A percentile compares a stretch with the other conserved stretches of the same genome.
These are phyloP conservation scores for Cladosporium sp. DNA, from an alignment of 2,329 filamentous ascomycete genomes.

Conservation along the genomic window DNA sequence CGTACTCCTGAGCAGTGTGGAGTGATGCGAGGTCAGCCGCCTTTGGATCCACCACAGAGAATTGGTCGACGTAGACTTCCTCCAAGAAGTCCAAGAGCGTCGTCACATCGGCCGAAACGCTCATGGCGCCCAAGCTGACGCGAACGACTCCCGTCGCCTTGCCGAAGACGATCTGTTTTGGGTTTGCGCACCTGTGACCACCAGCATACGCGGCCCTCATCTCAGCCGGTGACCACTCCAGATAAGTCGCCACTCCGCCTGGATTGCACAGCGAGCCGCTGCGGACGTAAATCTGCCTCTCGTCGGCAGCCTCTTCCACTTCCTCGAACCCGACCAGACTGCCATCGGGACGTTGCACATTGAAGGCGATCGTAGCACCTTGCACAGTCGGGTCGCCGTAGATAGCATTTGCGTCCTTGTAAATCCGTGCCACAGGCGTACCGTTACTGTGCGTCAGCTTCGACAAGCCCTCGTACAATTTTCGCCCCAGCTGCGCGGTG, in stretches of 20 bases:
- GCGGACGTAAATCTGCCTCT: constrained; percentile 59
- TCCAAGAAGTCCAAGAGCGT: constrained; percentile 56
- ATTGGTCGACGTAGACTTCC: constrained; percentile 32
- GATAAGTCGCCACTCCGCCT: constrained; percentile 49
- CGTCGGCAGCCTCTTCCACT: constrained; percentile 60
- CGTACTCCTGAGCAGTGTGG: background rate
- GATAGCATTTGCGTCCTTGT: constrained; percentile 51
- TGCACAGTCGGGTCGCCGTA: constrained; percentile 57
- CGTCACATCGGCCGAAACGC: constrained; percentile 57
- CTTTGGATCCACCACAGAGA: background rate
- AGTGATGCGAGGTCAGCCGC: background rate
- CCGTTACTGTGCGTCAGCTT: constrained; percentile 57
- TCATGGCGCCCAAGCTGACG: constrained; percentile 63
- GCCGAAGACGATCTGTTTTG: constrained; percentile 54
- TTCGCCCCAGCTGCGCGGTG: constrained; percentile 54
- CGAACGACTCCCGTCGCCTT: constrained; percentile 62
- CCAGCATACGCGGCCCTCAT: constrained; percentile 56
- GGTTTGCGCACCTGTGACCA: constrained; percentile 59
- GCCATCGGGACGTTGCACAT: constrained; percentile 56
- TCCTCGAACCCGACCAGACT: constrained; percentile 57
- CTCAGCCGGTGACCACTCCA: constrained; percentile 55
- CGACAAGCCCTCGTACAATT: constrained; percentile 51
- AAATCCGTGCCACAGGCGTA: constrained; percentile 53
- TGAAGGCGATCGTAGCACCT: constrained; percentile 65
- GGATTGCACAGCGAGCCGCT: constrained; percentile 60